Conservation (phyloP, 345 rosid species). For the Carallia brachiata region DNA sequence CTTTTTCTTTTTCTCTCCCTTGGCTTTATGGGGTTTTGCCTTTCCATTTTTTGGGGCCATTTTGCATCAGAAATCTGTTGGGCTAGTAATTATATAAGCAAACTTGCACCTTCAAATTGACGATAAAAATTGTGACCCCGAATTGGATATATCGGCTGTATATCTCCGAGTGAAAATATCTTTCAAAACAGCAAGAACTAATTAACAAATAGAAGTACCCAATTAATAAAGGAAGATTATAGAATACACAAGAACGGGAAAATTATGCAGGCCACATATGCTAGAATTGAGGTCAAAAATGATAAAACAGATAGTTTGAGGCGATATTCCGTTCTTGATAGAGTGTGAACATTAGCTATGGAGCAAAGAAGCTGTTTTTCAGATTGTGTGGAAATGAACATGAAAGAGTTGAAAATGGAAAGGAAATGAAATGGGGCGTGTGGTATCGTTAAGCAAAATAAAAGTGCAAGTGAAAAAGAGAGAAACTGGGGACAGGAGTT, state of each 20-base stretch:
- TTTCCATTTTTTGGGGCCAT: conserved; percentile 39
- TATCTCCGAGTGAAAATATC: not conserved
- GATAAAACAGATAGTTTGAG: not conserved
- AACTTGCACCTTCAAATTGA: not conserved
- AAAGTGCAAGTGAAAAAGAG: conserved; percentile 1
- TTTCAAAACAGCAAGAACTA: not conserved
- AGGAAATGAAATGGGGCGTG: not conserved
- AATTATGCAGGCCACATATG: no score
- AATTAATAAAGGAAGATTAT: not conserved
- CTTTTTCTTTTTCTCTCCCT: conserved; percentile 37
- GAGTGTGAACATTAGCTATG: not conserved
- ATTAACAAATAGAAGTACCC: not conserved
- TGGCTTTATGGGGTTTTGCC: conserved; percentile 34
- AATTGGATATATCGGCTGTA: not conserved
- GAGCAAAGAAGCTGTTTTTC: conserved; percentile 1
- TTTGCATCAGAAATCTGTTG: not conserved
- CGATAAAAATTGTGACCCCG: not conserved
- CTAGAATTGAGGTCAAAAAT: not conserved
- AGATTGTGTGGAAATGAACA: not conserved
- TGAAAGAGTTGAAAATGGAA: not conserved
- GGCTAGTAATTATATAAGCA: not conserved
- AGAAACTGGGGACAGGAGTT: conserved; percentile 18
- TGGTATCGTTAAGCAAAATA: conserved; percentile 7
- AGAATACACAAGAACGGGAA: not conserved
- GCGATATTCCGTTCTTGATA: not conserved